Evolutionary conservation across 441 rosid species (phyloP).

Genomic region (Populus trichocarpa): DNA sequence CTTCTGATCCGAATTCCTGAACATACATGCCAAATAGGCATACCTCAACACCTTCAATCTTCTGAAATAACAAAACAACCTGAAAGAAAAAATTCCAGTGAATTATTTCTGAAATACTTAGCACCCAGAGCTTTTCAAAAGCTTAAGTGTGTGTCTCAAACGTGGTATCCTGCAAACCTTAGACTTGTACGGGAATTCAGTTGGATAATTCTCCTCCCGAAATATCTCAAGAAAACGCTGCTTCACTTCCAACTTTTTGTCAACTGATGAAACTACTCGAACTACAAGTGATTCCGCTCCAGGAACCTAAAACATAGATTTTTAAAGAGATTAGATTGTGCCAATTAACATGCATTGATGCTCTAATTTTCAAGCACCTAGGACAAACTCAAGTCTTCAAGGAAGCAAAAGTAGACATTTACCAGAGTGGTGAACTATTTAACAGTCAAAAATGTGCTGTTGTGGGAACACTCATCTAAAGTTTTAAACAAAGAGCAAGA

Average conservation of each 20-base stretch:
- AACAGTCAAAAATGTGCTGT: not conserved
- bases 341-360: not conserved
- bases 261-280: constrained; percentile 99
- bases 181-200: constrained; percentile 93
- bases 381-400: not conserved
- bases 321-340: not conserved
- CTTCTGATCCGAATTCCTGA: constrained; percentile 97
- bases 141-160: not conserved
- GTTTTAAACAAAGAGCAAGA: not conserved
- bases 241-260: constrained; percentile 98
- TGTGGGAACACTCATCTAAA: not conserved
- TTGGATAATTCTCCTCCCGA: constrained; percentile 88
- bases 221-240: constrained; percentile 91
- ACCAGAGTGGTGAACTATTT: not conserved
- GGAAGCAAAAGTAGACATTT: not conserved
- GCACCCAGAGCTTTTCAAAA: not conserved
- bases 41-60: constrained; percentile 99
- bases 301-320: constrained; percentile 47
- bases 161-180: constrained; percentile 45
- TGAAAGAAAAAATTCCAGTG: constrained; percentile 38
- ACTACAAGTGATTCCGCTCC: constrained; percentile 96
- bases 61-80: constrained; percentile 96
- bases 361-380: not conserved
- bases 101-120: not conserved
- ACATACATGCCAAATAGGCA: constrained; percentile 99